These are phyloP conservation scores for Verticillium tricorpus DNA, from an alignment of 2,329 filamentous ascomycete species.

Conservation along the genomic window DNA sequence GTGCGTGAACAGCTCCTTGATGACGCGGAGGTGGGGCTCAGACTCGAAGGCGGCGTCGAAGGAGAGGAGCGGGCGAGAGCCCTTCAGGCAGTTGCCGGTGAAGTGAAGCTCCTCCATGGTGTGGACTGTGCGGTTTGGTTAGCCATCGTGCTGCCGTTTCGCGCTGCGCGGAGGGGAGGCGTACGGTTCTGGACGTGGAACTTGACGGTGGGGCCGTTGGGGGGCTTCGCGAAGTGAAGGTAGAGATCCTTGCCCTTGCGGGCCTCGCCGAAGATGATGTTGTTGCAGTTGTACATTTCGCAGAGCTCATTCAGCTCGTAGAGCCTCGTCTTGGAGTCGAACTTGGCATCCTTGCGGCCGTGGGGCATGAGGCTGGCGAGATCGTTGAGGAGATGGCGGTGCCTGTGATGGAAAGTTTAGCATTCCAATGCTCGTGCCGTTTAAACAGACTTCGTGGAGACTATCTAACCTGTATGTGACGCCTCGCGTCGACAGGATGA, in stretches of 20 bases:
- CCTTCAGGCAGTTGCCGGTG: conserved; percentile 93
- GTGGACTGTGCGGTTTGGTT: conserved; percentile 55
- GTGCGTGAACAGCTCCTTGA: conserved; percentile 87
- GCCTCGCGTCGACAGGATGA: conserved; percentile 88
- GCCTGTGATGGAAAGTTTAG: conserved; percentile 45
- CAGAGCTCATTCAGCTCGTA: conserved; percentile 72
- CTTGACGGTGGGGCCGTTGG: conserved; percentile 61
- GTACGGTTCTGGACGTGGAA: conserved; percentile 75
- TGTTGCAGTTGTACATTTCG: conserved; percentile 81
- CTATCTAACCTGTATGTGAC: conserved; percentile 72
- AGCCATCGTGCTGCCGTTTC: conserved; percentile 15
- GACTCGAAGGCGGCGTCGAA: conserved; percentile 86
- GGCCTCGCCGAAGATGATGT: conserved; percentile 92
- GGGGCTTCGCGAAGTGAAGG: conserved; percentile 86
- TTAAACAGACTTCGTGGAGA: not conserved
- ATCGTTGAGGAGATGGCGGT: conserved; percentile 89
- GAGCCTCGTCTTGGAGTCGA: conserved; percentile 91
- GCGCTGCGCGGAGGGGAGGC: conserved; percentile 14
- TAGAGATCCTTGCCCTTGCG: conserved; percentile 93
- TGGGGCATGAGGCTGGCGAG: conserved; percentile 86
- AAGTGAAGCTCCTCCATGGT: conserved; percentile 98
- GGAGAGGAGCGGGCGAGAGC: conserved; percentile 85
- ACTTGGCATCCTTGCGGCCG: conserved; percentile 89
- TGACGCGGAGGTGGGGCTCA: conserved; percentile 72
- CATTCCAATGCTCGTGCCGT: not conserved